phyloP scores from a whole-genome alignment of 306 rosid species.

The Pyrus pyrifolia region DNA sequence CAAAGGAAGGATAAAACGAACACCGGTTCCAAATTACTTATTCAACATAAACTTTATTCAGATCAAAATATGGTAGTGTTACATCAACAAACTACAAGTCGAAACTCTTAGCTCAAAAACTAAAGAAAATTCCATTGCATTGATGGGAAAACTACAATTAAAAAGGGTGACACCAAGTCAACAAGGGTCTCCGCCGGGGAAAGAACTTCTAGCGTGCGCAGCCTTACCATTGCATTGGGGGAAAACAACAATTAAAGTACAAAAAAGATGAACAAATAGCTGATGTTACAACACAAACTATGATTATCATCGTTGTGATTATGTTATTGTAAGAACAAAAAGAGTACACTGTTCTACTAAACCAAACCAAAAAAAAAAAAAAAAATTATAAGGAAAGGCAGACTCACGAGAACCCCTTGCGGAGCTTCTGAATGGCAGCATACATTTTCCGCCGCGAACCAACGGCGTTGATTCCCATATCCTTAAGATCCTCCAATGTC shows the following conservation, averaged over 20 bases:
- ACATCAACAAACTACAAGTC: not conserved
- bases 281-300: not conserved
- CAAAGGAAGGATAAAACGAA: not conserved
- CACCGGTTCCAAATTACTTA: not conserved
- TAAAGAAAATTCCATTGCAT: no score
- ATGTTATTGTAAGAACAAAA: not conserved
- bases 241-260: not conserved
- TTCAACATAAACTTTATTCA: not conserved
- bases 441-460: constrained; percentile 72
- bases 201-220: no score
- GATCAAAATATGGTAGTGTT: not conserved
- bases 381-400: not conserved
- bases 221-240: no score
- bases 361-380: not conserved
- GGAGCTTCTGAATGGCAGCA: constrained; percentile 58
- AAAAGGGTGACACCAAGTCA: not conserved
- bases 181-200: no score
- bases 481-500: constrained; percentile 73
- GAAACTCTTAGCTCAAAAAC: not conserved
- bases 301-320: not conserved
- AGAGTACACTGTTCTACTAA: not conserved
- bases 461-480: constrained; percentile 69
- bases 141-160: not conserved
- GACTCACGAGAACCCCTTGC: constrained; percentile 40
- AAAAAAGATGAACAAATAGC: not conserved